Base-by-base conservation (phyloP, 2,329 filamentous ascomycete species). In the Lasiodiplodia gonubiensis region DNA sequence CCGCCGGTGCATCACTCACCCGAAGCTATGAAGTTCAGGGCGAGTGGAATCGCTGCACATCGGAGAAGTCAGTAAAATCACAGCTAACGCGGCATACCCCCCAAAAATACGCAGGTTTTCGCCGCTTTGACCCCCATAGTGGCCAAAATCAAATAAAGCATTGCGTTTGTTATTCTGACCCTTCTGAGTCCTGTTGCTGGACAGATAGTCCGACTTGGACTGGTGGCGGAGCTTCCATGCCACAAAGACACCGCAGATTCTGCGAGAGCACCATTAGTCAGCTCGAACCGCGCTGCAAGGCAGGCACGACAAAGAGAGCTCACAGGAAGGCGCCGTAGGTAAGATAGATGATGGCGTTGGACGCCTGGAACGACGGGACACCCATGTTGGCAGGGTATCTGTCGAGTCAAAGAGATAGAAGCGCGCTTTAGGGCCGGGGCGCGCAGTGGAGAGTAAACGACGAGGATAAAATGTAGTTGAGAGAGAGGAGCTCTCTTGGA, bases 11-110 rank as follows among this genome's bases (percentile, higher is more conserved):
- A 37, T 49, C 80, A 94, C 92, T 94, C 89, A 95, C 92, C 91
- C 84, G 92, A 92, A 79, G 92, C 92, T 83, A 95, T 92, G 84
- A 95, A 95, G 83, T 95, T 95, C 77, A 95, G 85, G 79, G 92
- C 91, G 80, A 95, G 83, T 73, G 92, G 92, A 71, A 93, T 82
- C 71, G 90, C 92, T 95, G 74, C 25, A 68, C 7, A 12, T 35
- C n/a, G 8, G 30, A 25, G 18, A 23, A 51, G 59, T 63, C 23
- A 63, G 59, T 63, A 30, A 37, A 33, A 14, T 8, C 39, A 21
- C 30, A 52, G 5, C n/a, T 14, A 33, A 18, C n/a, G 25, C 25
- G 27, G 57, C 42, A 35, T 39, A 35, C 30, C 21, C 30, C 14
- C 64, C 61, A 37, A 25, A 69, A 64, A 54, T 65, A 68, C 64